phyloP scores from a whole-genome alignment of 495 filamentous ascomycete species.

The Hyaloscypha hepaticicola region DNA sequence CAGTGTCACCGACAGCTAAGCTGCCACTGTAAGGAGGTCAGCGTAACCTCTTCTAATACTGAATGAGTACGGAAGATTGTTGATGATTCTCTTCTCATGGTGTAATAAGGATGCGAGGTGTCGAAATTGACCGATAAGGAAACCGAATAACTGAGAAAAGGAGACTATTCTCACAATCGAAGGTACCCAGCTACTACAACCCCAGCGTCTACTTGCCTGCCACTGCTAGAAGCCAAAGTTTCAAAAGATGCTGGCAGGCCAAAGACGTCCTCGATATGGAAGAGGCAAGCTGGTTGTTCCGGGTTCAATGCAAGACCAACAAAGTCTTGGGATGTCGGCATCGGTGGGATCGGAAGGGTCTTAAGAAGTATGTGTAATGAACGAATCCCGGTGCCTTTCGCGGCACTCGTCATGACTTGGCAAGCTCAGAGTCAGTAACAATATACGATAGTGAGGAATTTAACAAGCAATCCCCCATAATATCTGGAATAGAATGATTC shows the following conservation, averaged over 20 bases:
- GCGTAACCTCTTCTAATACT: not conserved
- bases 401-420: slow-evolving; percentile 68
- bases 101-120: too few species aligned
- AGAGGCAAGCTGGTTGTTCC: slow-evolving; percentile 57
- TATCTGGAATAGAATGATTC: too few species aligned
- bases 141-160: not conserved
- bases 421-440: not conserved
- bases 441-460: too few species aligned
- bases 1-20: slow-evolving; percentile 63
- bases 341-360: slow-evolving; percentile 67
- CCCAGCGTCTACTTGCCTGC: slow-evolving; percentile 45
- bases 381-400: slow-evolving; percentile 79
- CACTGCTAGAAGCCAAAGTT: slow-evolving; percentile 47
- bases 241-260: slow-evolving; percentile 52
- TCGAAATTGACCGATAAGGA: not conserved
- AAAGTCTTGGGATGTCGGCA: slow-evolving; percentile 46
- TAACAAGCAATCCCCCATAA: too few species aligned
- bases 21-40: slow-evolving; percentile 33
- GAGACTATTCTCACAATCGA: slow-evolving; percentile 63
- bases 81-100: too few species aligned
- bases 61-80: not conserved
- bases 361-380: slow-evolving; percentile 79
- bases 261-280: slow-evolving; percentile 83
- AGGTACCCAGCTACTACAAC: slow-evolving; percentile 82
- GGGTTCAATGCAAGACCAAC: slow-evolving; percentile 43